Base-by-base conservation (phyloP, 148 eudicot genomes). In the Vaccinium vitisidaea region DNA sequence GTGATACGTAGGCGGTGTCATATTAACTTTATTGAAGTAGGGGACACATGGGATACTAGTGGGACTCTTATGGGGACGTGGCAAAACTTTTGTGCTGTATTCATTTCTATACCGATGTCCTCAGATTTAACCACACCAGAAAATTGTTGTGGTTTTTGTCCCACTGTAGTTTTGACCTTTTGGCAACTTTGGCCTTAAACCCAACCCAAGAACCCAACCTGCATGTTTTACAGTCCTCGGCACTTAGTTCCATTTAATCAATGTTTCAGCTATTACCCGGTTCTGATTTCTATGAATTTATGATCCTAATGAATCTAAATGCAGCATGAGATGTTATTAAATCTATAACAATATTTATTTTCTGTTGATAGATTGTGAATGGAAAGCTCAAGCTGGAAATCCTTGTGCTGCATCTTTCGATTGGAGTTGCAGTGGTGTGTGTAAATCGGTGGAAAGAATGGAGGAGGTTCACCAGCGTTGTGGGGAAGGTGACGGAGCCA, bases 371-470 rank as follows among this genome's bases (percentile, higher is more conserved):
- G 96, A 93, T 82, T 93, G 96, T 56, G 96, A 93, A 59, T 88
- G 90, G 89, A 93, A 92, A 83, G 91, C 91, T 8, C 94, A 91
- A 86, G 93, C 92, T 3, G 96, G 96, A 21, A 92, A 92, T 73
- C 87, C 91, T 13, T 93, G 96, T 70, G 93, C 89, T 56, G 96
- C 96, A 75, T 93, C 96, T 30, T 93, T 93, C 32, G 94, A 93
- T 82, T 92, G 96, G 96, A 92, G 89, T 78, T 93, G 96, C 83
- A 93, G 96, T 75, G 96, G 96, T 1, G 63, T 93, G n/a, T 93
- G 96, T 89, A 91, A 86, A 75, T 91, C 94, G 0, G 92, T 84
- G 21, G 96, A 92, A 79, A 90, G 90, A 84, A 92, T 93, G 92
- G 82, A 84, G 56, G 90, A 91, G 80, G 89, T 93, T 70, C 96